A percentile compares a stretch with the other conserved stretches of the same genome.
phyloP scores from a whole-genome alignment of 2,329 filamentous ascomycete species.

The Colletotrichum ledebouriae region DNA sequence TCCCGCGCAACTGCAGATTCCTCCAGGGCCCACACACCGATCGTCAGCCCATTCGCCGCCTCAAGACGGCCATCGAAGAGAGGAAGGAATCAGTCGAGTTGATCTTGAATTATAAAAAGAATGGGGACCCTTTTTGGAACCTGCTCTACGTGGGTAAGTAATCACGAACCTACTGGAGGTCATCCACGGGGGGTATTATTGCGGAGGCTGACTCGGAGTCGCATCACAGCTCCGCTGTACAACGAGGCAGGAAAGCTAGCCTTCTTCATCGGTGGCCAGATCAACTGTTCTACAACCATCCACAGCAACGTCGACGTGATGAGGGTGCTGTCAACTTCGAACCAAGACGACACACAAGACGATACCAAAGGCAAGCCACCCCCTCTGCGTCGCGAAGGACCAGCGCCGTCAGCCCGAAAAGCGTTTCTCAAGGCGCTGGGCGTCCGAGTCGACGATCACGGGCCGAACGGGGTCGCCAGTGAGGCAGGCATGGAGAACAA shows the following conservation, averaged over 20 bases:
- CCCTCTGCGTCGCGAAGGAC: constrained; percentile 8
- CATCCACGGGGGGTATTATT: too few relatives aligned
- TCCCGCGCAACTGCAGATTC: constrained; percentile 65
- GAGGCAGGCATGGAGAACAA: constrained; percentile 46
- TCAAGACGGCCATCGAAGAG: constrained; percentile 57
- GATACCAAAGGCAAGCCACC: background rate
- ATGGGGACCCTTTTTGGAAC: constrained; percentile 69
- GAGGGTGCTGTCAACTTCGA: constrained; percentile 51
- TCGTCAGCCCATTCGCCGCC: constrained; percentile 53
- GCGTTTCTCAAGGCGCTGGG: constrained; percentile 34
- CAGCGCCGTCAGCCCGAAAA: constrained; percentile 26
- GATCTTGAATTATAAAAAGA: constrained; percentile 64
- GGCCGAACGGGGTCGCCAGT: background rate
- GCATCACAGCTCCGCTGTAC: constrained; percentile 54
- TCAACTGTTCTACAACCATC: constrained; percentile 66
- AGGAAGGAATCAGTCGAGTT: constrained; percentile 63
- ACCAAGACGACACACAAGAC: background rate
- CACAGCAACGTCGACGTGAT: constrained; percentile 62
- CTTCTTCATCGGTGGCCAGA: constrained; percentile 66
- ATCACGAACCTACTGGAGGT: background rate
- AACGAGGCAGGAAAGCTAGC: constrained; percentile 58
- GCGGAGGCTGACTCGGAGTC: background rate
- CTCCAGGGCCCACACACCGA: constrained; percentile 64
- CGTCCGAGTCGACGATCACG: background rate
- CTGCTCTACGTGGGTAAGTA: constrained; percentile 63